Base-by-base conservation (phyloP, 352 stramenopile genomes). In the Globisporangium mamillatum region DNA sequence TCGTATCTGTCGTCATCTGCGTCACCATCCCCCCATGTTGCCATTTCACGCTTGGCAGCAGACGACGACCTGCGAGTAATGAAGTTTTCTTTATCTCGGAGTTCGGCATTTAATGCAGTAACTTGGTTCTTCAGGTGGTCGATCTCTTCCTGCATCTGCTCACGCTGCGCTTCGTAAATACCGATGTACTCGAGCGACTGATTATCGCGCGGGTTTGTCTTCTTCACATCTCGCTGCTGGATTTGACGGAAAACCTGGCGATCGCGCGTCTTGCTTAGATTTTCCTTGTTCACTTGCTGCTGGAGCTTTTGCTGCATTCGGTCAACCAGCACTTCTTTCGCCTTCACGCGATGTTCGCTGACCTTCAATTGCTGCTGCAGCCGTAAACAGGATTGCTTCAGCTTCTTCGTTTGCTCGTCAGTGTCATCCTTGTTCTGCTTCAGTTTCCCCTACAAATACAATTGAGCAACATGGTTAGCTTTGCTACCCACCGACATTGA, bases 291-390 rank as follows among this genome's bases (percentile, higher is more conserved):
- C 12, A 91, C 76, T 50, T 93, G 80, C 66, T 92, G 81, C 64
- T 93, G 81, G 4, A 97, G 63, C 36, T 94, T 97, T 24, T 86
- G 70, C 61, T 96, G 88, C 74, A 97, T 88, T 14, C 77, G 80
- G 34, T 97, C 84, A 0, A 94, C 74, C 0, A 93, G 69, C 12
- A 89, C 74, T 50, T 97, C 89, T 63, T 95, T 97, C 3, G 88
- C 87, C 68, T 94, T 94, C 5, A 97, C 89, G 4, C 88, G 81
- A 27, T 96, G 89, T 55, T 97, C 88, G 56, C 86, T 95, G 4
- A 94, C 82, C 67, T 93, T 93, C 1, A 97, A 69, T 66, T 97
- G 88, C 59, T 96, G 89, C 69, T 94, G 79, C 24, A 95, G 72
- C 41, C 84, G 84, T 10, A 88, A 54, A 64, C 71, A 83, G 18